Conservation (phyloP, 2,329 filamentous ascomycete genomes). For the Lachnum nothofagi region DNA sequence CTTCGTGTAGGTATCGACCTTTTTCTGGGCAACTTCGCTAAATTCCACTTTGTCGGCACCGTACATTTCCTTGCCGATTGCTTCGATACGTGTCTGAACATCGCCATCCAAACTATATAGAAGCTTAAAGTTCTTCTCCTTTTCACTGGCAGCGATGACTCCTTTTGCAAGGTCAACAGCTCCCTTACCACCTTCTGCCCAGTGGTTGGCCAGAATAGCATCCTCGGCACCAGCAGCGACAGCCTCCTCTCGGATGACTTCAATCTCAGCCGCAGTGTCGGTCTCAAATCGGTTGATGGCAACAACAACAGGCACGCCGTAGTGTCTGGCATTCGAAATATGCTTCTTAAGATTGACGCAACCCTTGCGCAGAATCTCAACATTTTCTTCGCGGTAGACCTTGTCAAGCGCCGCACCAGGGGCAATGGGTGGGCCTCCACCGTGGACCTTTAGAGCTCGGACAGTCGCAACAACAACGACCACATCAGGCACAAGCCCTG, state of each 20-base stretch:
- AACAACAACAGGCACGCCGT: slow-evolving; percentile 89
- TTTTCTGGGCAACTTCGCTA: slow-evolving; percentile 88
- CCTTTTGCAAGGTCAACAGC: slow-evolving; percentile 83
- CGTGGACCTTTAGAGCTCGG: slow-evolving; percentile 92
- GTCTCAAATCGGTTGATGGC: slow-evolving; percentile 96
- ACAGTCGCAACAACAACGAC: slow-evolving; percentile 95
- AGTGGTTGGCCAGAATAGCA: slow-evolving; percentile 91
- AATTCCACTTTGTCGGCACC: slow-evolving; percentile 86
- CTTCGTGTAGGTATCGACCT: slow-evolving; percentile 88
- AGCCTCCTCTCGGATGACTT: slow-evolving; percentile 83
- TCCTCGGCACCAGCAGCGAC: slow-evolving; percentile 89
- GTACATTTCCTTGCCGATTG: slow-evolving; percentile 90
- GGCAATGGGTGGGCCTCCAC: slow-evolving; percentile 87
- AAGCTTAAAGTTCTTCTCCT: slow-evolving; percentile 81
- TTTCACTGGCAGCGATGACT: slow-evolving; percentile 75
- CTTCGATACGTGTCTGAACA: slow-evolving; percentile 84
- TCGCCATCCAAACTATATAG: slow-evolving; percentile 75
- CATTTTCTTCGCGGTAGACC: slow-evolving; percentile 89
- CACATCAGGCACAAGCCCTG: slow-evolving; percentile 84
- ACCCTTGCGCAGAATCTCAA: slow-evolving; percentile 81
- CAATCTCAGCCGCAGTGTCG: slow-evolving; percentile 87
- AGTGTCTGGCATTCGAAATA: slow-evolving; percentile 81
- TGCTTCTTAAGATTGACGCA: slow-evolving; percentile 96
- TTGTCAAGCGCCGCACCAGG: slow-evolving; percentile 79
- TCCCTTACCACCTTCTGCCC: slow-evolving; percentile 88